A percentile compares a stretch with the other conserved stretches of the same genome.
phyloP scores from a whole-genome alignment of 2,329 filamentous ascomycete genomes.

The Neoascochyta sp. region DNA sequence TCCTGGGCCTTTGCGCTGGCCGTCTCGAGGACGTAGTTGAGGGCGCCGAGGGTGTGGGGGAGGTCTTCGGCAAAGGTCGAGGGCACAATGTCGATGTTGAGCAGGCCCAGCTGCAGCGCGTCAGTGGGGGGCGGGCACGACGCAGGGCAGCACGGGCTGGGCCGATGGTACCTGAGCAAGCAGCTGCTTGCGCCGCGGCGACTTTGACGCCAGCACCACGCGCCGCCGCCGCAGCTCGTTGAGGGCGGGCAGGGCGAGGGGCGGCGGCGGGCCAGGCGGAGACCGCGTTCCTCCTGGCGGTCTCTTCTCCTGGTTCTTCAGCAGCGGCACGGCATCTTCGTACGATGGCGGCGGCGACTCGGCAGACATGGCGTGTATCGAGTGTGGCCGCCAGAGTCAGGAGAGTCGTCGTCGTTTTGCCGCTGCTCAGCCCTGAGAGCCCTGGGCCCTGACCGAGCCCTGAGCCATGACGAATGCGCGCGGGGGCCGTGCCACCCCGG shows the following conservation, averaged over 20 bases:
- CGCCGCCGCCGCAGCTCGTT: slow-evolving; percentile 71
- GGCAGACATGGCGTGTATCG: too few species aligned
- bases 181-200: slow-evolving; percentile 77
- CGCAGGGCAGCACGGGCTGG: too few species aligned
- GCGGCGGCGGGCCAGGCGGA: slow-evolving; percentile 59
- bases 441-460: too few species aligned
- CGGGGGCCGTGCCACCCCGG: too few species aligned
- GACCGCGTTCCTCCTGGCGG: slow-evolving; percentile 46
- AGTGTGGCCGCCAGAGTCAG: too few species aligned
- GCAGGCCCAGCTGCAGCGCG: slow-evolving; percentile 69
- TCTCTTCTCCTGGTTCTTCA: slow-evolving; percentile 16
- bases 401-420: too few species aligned
- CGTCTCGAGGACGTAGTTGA: slow-evolving; percentile 88
- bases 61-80: slow-evolving; percentile 83
- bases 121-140: too few species aligned
- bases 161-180: slow-evolving; percentile 69
- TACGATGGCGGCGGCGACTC: slow-evolving; percentile 46
- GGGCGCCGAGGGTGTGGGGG: slow-evolving; percentile 79
- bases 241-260: slow-evolving; percentile 76
- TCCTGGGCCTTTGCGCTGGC: slow-evolving; percentile 77
- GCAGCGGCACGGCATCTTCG: slow-evolving; percentile 29
- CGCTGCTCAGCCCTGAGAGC: too few species aligned
- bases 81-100: slow-evolving; percentile 77
- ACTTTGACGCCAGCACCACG: slow-evolving; percentile 85
- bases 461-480: too few species aligned